phyloP scores from a whole-genome alignment of 139 green algal genomes.

The Closterium sp. region DNA sequence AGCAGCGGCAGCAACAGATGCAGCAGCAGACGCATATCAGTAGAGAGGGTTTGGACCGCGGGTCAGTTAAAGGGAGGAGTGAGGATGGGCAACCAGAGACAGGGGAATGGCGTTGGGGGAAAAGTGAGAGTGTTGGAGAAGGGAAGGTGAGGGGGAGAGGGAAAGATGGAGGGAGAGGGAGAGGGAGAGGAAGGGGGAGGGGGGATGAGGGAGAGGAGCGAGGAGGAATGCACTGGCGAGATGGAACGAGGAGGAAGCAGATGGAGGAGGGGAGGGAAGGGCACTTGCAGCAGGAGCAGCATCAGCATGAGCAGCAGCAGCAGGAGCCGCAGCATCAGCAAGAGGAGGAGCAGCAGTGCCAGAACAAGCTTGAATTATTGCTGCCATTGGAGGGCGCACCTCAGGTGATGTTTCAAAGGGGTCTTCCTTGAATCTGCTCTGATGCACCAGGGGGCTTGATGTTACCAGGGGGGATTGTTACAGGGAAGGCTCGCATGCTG shows the following conservation, averaged over 20 bases:
- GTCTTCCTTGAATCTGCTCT: too few relatives aligned
- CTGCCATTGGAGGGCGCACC: background rate
- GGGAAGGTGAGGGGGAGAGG: background rate
- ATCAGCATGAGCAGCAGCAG: background rate
- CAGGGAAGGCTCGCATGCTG: too few relatives aligned
- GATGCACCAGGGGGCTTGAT: too few relatives aligned
- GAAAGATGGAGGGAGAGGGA: background rate
- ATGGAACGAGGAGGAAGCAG: background rate
- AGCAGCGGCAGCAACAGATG: too few relatives aligned
- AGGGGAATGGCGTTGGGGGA: background rate
- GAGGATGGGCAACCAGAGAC: background rate
- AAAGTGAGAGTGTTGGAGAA: background rate
- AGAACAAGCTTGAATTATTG: background rate
- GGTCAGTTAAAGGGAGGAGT: background rate
- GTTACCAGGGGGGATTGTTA: too few relatives aligned
- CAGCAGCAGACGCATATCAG: too few relatives aligned
- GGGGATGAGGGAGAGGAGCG: background rate
- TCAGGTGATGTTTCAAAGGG: background rate
- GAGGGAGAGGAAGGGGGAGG: background rate
- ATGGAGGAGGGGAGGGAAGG: background rate
- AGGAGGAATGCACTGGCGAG: background rate
- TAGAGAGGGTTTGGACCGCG: too few relatives aligned
- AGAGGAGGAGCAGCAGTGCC: background rate
- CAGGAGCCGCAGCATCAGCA: background rate
- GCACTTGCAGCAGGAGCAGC: background rate